These are phyloP conservation scores for Plasmodium yoelii DNA, from an alignment of 169 alveolate genomes.

Conservation along the genomic window DNA sequence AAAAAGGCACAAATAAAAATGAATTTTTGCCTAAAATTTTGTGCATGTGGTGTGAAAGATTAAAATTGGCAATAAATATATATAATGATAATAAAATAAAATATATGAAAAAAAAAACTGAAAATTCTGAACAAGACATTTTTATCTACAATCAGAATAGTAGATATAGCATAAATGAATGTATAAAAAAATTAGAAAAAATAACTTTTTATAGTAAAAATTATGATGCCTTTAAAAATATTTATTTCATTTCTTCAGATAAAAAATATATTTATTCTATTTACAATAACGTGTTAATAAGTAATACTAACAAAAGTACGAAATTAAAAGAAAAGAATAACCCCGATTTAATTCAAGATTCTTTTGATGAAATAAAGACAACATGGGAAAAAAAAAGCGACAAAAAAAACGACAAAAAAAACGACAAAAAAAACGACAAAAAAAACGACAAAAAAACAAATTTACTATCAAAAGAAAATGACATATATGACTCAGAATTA, in stretches of 20 bases:
- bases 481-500: slow-evolving; percentile 9
- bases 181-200: slow-evolving; percentile 25
- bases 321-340: not conserved
- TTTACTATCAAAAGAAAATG: not conserved
- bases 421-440: not conserved
- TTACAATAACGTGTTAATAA: no score
- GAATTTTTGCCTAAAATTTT: slow-evolving; percentile 44
- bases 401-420: not conserved
- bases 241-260: slow-evolving; percentile 6
- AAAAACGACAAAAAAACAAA: not conserved
- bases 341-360: not conserved
- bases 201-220: slow-evolving; percentile 10
- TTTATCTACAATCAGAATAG: slow-evolving; percentile 31
- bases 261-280: not conserved
- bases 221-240: slow-evolving; percentile 9
- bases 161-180: slow-evolving; percentile 55
- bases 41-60: slow-evolving; percentile 44
- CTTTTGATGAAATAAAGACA: not conserved
- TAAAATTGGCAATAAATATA: slow-evolving; percentile 30
- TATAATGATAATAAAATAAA: slow-evolving; percentile 44
- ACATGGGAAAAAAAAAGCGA: not conserved
- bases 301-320: not conserved
- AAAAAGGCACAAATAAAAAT: slow-evolving; percentile 9
- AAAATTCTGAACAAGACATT: not conserved
- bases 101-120: slow-evolving; percentile 18